Evolutionary conservation across 2,329 filamentous ascomycete species (phyloP).

Genomic region (Pyrenochaeta sp.): DNA sequence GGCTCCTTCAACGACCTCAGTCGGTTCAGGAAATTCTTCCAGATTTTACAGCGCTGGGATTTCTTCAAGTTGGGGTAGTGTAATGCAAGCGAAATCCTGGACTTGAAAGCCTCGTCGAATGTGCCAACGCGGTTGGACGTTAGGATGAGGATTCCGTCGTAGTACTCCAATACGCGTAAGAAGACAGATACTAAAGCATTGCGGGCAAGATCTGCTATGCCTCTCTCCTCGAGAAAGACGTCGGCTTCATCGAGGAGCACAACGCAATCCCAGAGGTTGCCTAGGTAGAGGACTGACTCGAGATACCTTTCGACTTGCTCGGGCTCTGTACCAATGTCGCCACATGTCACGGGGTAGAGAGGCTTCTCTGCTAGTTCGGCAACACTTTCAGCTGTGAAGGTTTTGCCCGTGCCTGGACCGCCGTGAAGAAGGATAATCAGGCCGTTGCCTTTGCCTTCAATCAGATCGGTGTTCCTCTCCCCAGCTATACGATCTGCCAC

Average conservation of each 20-base stretch:
- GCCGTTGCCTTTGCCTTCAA: slow-evolving; percentile 36
- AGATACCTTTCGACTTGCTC: slow-evolving; percentile 53
- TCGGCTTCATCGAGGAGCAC: slow-evolving; percentile 60
- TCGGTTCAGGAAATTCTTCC: slow-evolving; percentile 17
- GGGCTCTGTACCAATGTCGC: slow-evolving; percentile 57
- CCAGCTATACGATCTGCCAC: not conserved
- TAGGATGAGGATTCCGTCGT: slow-evolving; percentile 45
- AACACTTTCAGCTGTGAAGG: slow-evolving; percentile 18
- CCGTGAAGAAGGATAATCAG: slow-evolving; percentile 23
- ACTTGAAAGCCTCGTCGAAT: slow-evolving; percentile 51
- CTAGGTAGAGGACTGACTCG: slow-evolving; percentile 54
- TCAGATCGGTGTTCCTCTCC: slow-evolving; percentile 2
- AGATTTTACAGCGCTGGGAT: slow-evolving; percentile 6
- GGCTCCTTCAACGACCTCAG: not conserved
- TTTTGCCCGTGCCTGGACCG: slow-evolving; percentile 20
- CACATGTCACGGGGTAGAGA: slow-evolving; percentile 44
- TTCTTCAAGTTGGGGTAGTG: slow-evolving; percentile 11
- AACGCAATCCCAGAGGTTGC: slow-evolving; percentile 58
- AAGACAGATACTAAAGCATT: slow-evolving; percentile 31
- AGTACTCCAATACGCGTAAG: slow-evolving; percentile 31
- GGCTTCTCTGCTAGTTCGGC: slow-evolving; percentile 16
- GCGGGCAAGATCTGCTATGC: slow-evolving; percentile 18
- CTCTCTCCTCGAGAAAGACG: slow-evolving; percentile 26
- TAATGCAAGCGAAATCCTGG: slow-evolving; percentile 34
- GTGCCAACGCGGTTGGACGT: slow-evolving; percentile 50